Conservation (phyloP, 176 grass and related monocot species). For the Avena eriantha region DNA sequence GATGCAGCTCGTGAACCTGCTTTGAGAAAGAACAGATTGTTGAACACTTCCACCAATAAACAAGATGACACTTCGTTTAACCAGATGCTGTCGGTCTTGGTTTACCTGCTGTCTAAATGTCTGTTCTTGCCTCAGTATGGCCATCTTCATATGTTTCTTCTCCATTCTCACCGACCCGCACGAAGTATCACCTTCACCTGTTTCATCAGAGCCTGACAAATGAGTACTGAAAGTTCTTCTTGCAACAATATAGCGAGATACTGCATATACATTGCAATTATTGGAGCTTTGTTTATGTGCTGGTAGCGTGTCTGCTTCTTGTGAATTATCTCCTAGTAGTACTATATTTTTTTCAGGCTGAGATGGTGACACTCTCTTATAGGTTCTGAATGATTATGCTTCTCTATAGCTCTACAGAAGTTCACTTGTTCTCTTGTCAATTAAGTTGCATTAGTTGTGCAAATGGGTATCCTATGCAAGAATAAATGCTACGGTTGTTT, state of each 20-base stretch:
- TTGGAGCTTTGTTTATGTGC: slow-evolving; percentile 30
- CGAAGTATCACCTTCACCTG: slow-evolving; percentile 17
- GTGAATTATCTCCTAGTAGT: background rate
- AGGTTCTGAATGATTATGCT: slow-evolving; percentile 25
- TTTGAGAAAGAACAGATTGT: slow-evolving; percentile 8
- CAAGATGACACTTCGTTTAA: background rate
- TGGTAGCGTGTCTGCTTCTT: slow-evolving; percentile 31
- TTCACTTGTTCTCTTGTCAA: slow-evolving; percentile 5
- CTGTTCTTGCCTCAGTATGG: slow-evolving; percentile 74
- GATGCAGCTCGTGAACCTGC: slow-evolving; percentile 78
- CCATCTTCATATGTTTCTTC: slow-evolving; percentile 72
- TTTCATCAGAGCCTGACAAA: slow-evolving; percentile 26
- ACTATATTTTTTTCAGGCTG: background rate
- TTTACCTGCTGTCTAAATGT: slow-evolving; percentile 83
- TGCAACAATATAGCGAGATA: slow-evolving; percentile 20
- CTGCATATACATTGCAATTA: slow-evolving; percentile 16
- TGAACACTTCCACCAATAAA: background rate
- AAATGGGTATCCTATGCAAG: slow-evolving; percentile 51
- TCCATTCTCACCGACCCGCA: slow-evolving; percentile 45
- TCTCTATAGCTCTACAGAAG: background rate
- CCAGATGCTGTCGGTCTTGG: background rate
- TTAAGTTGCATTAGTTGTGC: slow-evolving; percentile 36
- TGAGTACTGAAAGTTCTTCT: slow-evolving; percentile 15
- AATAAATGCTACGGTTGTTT: slow-evolving; percentile 33
- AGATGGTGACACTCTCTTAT: background rate